Base-by-base conservation (phyloP, 768 basidiomycete genomes). In the Xerocomellus intermedius region DNA sequence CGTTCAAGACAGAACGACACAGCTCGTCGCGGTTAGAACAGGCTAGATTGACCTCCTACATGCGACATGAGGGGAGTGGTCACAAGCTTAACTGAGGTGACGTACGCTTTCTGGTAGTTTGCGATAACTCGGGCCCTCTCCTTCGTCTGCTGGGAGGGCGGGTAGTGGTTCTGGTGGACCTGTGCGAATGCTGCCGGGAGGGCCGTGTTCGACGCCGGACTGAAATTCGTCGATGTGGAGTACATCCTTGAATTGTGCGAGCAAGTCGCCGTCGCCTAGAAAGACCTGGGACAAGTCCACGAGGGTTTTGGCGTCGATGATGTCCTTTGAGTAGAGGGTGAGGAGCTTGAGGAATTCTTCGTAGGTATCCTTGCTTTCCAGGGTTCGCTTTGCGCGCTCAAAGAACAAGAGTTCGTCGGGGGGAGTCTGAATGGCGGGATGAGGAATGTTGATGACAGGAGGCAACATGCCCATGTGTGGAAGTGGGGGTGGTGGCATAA, bases 271-370 rank as follows among this genome's bases (percentile, higher is more conserved):
- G 14, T 92, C 88, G 4, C 88, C 89, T 41, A 98, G 77, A 72
- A 97, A 95, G 22, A 82, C 79, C 44, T 82, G 79, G n/a, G 90
- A 84, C 46, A 87, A 82, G 58, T 93, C 86, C 32, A 98, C 77
- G 30, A 99, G 83, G 12, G 84, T 86, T 66, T 84, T 84, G 46
- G 85, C 76, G 66, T 97, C 92, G 64, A 99, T 89, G 63, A 98
- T 86, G 55, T 97, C 94, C 63, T 87, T 89, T 16, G 91, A 87
- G 73, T 90, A 99, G 46, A 98, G 79, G 67, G 85, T 89, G 48
- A 98, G 80, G 26, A 98, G 78, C 74, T 96, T 98, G 64, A 98
- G 76, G 72, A 98, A 98, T 62, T 98, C 96, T 64, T 97, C 94
- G 64, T 91, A 93, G 36, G 84, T 79, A 49, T 89, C 89, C 56